Conservation (phyloP, 1,284 basidiomycete species). For the Chondrostereum purpureum region DNA sequence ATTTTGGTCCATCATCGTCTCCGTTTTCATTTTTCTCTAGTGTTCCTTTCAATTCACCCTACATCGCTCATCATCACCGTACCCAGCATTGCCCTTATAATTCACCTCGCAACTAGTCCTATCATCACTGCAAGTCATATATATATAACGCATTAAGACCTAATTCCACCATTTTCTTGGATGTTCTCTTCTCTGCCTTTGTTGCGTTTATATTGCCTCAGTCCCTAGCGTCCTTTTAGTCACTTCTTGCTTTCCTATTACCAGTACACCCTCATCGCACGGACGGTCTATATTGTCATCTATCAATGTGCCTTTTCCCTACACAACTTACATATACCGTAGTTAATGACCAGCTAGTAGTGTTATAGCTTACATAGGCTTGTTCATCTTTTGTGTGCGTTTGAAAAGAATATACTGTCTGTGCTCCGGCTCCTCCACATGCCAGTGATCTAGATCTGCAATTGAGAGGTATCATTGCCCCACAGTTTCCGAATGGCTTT, state of each 20-base stretch:
- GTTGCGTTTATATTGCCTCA: too few relatives aligned
- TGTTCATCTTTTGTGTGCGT: neutral
- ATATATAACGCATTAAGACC: neutral
- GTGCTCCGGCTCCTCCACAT: too few relatives aligned
- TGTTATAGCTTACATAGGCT: neutral
- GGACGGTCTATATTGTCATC: too few relatives aligned
- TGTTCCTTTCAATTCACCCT: neutral
- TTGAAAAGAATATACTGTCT: neutral
- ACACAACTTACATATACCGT: neutral
- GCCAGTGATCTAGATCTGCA: too few relatives aligned
- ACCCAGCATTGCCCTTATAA: conserved; percentile 3
- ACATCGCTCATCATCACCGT: conserved; percentile 2
- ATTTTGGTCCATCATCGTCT: neutral
- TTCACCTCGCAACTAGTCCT: neutral
- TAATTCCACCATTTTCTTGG: too few relatives aligned
- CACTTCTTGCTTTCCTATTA: neutral
- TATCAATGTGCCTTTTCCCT: too few relatives aligned
- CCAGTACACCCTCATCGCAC: neutral
- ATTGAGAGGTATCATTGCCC: too few relatives aligned
- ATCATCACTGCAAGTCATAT: neutral
- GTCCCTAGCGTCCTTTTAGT: neutral
- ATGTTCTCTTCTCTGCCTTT: too few relatives aligned
- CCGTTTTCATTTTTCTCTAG: neutral
- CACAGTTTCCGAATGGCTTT: too few relatives aligned
- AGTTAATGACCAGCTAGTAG: neutral